Evolutionary conservation across 164 flowering plant genomes (phyloP).

Genomic region (Magnolia changhungtana): DNA sequence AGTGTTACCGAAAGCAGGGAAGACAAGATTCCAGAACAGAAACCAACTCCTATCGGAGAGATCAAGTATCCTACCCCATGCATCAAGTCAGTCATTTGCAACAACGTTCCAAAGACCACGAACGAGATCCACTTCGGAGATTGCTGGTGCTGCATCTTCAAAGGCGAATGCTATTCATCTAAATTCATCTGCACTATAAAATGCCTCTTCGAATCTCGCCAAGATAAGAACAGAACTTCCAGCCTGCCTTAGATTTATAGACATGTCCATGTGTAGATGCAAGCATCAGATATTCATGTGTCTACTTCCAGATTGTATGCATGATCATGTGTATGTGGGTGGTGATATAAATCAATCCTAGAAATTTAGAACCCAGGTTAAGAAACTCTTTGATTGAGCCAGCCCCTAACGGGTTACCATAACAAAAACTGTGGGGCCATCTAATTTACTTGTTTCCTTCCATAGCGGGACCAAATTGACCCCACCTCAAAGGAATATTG

Average conservation of each 20-base stretch:
- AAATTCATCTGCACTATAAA: background rate
- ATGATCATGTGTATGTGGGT: background rate
- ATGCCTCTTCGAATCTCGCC: background rate
- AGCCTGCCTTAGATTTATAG: background rate
- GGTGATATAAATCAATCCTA: background rate
- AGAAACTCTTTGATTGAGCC: too few relatives aligned
- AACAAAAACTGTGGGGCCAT: too few relatives aligned
- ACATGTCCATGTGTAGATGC: background rate
- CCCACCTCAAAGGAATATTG: too few relatives aligned
- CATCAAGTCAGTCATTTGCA: constrained; percentile 1
- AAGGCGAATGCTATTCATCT: constrained; percentile 2
- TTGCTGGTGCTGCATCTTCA: constrained; percentile 6
- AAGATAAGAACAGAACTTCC: background rate
- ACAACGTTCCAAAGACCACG: background rate
- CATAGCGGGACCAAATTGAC: too few relatives aligned
- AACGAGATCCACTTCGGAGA: background rate
- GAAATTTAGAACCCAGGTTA: too few relatives aligned
- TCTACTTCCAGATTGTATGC: background rate
- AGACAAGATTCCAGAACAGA: background rate
- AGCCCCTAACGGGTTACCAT: too few relatives aligned
- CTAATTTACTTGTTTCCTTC: too few relatives aligned
- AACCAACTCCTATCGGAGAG: background rate
- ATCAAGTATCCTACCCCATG: constrained; percentile 2
- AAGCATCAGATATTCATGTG: background rate
- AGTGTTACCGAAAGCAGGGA: background rate